Evolutionary conservation across 352 stramenopile species (phyloP).

Genomic region (Labyrinthula sp.): DNA sequence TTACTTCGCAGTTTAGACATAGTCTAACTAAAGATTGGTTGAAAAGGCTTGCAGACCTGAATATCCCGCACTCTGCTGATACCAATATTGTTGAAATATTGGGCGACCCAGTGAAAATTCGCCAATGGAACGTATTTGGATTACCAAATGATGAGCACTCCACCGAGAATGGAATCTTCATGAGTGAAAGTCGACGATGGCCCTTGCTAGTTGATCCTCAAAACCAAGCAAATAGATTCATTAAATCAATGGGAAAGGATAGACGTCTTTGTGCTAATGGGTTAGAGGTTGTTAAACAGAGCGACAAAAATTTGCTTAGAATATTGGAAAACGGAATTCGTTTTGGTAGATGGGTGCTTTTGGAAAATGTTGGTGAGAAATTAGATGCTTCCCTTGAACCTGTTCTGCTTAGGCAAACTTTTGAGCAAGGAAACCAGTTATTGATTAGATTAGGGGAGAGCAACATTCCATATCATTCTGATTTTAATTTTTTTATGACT

Average conservation of each 20-base stretch:
- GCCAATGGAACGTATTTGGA: slow-evolving; percentile 73
- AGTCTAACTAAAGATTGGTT: slow-evolving; percentile 60
- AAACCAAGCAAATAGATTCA: slow-evolving; percentile 76
- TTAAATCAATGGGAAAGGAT: slow-evolving; percentile 66
- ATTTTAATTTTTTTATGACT: slow-evolving; percentile 80
- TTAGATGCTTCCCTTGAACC: slow-evolving; percentile 75
- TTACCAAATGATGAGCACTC: slow-evolving; percentile 79
- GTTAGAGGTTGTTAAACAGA: slow-evolving; percentile 75
- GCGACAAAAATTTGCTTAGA: slow-evolving; percentile 67
- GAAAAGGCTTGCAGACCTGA: slow-evolving; percentile 37
- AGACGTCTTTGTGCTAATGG: slow-evolving; percentile 38
- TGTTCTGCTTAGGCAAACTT: slow-evolving; percentile 70
- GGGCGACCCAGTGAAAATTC: slow-evolving; percentile 68
- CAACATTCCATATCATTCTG: slow-evolving; percentile 73
- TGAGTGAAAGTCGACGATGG: slow-evolving; percentile 68
- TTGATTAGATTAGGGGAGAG: slow-evolving; percentile 75
- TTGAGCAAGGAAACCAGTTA: slow-evolving; percentile 60
- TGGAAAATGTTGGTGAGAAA: slow-evolving; percentile 77
- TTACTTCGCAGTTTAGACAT: slow-evolving; percentile 67
- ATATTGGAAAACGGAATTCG: slow-evolving; percentile 84
- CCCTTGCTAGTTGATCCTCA: slow-evolving; percentile 85
- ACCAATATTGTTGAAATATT: slow-evolving; percentile 49
- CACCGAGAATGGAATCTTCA: slow-evolving; percentile 81
- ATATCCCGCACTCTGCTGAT: slow-evolving; percentile 67
- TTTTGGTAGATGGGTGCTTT: slow-evolving; percentile 70